Percentiles rank a stretch among this genome's conserved stretches.
phyloP scores from a whole-genome alignment of 78 protist genomes.

The Speleostelium caveatum region DNA sequence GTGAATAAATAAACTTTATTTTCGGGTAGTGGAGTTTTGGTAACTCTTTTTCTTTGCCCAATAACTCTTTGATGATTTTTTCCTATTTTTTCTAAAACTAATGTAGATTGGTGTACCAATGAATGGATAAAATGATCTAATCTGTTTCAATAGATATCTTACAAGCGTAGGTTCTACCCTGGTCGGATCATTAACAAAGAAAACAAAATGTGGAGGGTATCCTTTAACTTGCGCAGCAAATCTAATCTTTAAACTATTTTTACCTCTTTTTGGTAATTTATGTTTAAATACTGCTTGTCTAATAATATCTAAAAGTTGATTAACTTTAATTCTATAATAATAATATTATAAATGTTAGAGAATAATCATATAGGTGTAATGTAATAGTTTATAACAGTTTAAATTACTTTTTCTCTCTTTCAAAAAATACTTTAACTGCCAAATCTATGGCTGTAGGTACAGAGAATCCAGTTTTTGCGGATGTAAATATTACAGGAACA shows the following conservation, averaged over 20 bases:
- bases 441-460: slow-evolving; percentile 67
- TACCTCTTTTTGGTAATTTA: slow-evolving; percentile 57
- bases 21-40: too few relatives aligned
- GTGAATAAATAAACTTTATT: too few relatives aligned
- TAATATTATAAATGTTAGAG: not conserved
- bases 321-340: slow-evolving; percentile 5
- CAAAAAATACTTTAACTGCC: slow-evolving; percentile 73
- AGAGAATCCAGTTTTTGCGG: slow-evolving; percentile 82
- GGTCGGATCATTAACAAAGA: slow-evolving; percentile 81
- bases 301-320: slow-evolving; percentile 16
- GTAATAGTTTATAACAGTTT: not conserved
- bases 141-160: slow-evolving; percentile 13
- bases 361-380: too few relatives aligned
- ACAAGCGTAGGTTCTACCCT: slow-evolving; percentile 24
- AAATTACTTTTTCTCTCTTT: slow-evolving; percentile 74
- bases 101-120: slow-evolving; percentile 66
- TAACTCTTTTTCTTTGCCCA: not conserved
- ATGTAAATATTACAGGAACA: slow-evolving; percentile 73
- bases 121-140: slow-evolving; percentile 45
- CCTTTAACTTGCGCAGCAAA: slow-evolving; percentile 71
- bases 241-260: slow-evolving; percentile 40
- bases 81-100: slow-evolving; percentile 45
- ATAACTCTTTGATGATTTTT: not conserved
- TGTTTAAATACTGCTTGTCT: slow-evolving; percentile 75
- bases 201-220: slow-evolving; percentile 68